Evolutionary conservation across 768 basidiomycete genomes (phyloP).

Genomic region (Melanogaster broomeanus): DNA sequence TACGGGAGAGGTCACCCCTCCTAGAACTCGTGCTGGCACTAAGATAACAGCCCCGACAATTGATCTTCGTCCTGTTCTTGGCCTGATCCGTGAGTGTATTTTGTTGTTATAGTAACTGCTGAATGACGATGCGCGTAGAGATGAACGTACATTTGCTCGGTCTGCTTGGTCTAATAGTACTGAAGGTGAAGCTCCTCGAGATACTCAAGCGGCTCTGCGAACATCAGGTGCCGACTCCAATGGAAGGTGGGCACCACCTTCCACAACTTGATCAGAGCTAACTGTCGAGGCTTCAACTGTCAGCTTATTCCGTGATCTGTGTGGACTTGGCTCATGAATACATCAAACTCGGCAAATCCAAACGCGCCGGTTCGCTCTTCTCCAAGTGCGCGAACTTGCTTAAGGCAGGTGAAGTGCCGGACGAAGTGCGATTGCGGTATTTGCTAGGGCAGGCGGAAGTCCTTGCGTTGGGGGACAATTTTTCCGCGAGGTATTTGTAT

Average conservation of each 20-base stretch:
- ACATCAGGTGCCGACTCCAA: conserved; percentile 38
- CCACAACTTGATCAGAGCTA: not conserved
- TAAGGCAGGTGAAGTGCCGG: conserved; percentile 45
- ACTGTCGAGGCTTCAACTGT: not conserved
- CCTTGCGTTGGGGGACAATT: conserved; percentile 59
- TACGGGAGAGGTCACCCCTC: conserved; percentile 5
- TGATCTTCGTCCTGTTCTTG: conserved; percentile 39
- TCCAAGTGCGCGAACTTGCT: conserved; percentile 52
- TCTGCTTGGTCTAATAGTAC: conserved; percentile 62
- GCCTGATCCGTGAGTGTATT: conserved; percentile 52
- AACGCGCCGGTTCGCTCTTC: conserved; percentile 68
- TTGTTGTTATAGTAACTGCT: not conserved
- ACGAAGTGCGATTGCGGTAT: conserved; percentile 54
- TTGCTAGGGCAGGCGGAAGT: conserved; percentile 68
- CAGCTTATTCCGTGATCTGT: conserved; percentile 66
- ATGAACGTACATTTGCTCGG: conserved; percentile 64
- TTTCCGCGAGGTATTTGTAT: conserved; percentile 53
- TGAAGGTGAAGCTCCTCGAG: conserved; percentile 68
- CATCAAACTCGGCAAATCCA: conserved; percentile 69
- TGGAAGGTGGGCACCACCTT: conserved; percentile 46
- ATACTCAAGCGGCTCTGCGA: conserved; percentile 63
- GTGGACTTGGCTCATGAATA: conserved; percentile 81
- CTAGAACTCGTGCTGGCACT: not conserved
- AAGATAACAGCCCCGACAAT: conserved; percentile 8
- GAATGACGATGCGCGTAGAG: conserved; percentile 36